Percentiles rank a stretch among this genome's conserved stretches.
Evolutionary conservation across 75 land plant species (phyloP).

Genomic region (Adiantum capillusveneris): DNA sequence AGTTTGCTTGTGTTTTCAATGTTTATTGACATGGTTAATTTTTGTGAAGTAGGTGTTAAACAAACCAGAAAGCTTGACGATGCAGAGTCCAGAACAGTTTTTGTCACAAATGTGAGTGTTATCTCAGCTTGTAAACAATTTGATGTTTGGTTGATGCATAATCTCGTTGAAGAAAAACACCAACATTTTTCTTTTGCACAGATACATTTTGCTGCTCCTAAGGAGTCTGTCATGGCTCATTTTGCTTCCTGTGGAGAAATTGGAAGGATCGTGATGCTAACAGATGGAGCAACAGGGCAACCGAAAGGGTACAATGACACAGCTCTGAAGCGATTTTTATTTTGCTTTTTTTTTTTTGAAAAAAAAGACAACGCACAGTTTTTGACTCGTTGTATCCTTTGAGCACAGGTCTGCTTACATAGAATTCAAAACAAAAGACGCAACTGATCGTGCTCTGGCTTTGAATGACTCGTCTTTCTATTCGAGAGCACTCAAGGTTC

Average conservation of each 20-base stretch:
- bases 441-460: slow-evolving; percentile 41
- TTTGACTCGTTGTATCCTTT: too few species aligned
- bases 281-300: slow-evolving; percentile 43
- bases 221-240: slow-evolving; percentile 41
- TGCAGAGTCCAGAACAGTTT: slow-evolving; percentile 69
- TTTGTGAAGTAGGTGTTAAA: background rate
- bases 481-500: slow-evolving; percentile 43
- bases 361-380: too few species aligned
- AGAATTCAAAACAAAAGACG: slow-evolving; percentile 38
- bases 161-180: too few species aligned
- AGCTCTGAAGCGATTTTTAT: too few species aligned
- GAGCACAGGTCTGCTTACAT: slow-evolving; percentile 44
- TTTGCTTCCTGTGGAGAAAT: slow-evolving; percentile 46
- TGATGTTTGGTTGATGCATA: too few species aligned
- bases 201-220: slow-evolving; percentile 58
- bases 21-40: too few species aligned
- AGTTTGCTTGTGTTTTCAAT: too few species aligned
- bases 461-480: slow-evolving; percentile 42
- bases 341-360: background rate
- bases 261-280: slow-evolving; percentile 27
- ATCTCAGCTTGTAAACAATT: slow-evolving; percentile 1
- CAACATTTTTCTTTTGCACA: slow-evolving; percentile 3
- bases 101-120: slow-evolving; percentile 71
- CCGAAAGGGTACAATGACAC: slow-evolving; percentile 65
- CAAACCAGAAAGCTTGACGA: slow-evolving; percentile 36